Conservation (phyloP, 1,139 yeast species). For the Candida sojae region DNA sequence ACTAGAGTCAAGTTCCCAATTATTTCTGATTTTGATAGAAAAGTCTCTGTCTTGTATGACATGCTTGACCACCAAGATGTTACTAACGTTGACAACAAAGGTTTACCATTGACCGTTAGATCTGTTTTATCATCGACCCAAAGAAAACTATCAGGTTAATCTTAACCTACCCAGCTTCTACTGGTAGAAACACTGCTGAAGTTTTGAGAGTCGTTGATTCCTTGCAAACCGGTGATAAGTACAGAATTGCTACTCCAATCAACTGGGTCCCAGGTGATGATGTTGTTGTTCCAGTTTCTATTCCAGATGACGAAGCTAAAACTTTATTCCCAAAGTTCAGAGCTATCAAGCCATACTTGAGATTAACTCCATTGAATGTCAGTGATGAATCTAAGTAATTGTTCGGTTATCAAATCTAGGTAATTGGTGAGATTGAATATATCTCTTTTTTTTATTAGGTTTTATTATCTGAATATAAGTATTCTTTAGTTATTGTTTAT, state of each 20-base stretch:
- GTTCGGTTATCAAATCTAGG: too few relatives aligned
- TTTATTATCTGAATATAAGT: too few relatives aligned
- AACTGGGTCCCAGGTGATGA: conserved; percentile 89
- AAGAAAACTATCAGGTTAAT: conserved; percentile 70
- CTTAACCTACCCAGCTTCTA: conserved; percentile 79
- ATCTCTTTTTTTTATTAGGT: too few relatives aligned
- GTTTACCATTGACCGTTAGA: conserved; percentile 75
- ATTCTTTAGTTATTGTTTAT: too few relatives aligned
- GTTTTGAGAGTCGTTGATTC: conserved; percentile 81
- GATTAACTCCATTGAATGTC: conserved; percentile 37
- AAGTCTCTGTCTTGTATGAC: conserved; percentile 69
- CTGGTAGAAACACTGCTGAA: conserved; percentile 89
- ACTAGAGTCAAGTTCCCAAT: conserved; percentile 73
- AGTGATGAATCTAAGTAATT: conserved; percentile 1
- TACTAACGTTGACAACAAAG: conserved; percentile 72
- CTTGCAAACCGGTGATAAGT: conserved; percentile 70
- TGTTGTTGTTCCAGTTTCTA: conserved; percentile 78
- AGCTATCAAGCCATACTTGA: conserved; percentile 75
- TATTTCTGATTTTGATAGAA: conserved; percentile 73
- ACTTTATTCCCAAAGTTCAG: conserved; percentile 74
- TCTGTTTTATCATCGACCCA: conserved; percentile 83
- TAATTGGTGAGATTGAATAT: too few relatives aligned
- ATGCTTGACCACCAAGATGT: conserved; percentile 87
- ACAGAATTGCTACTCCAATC: conserved; percentile 78
- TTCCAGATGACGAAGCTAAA: conserved; percentile 71